A percentile compares a stretch with the other conserved stretches of the same genome.
Conservation (phyloP, 2,329 filamentous ascomycete genomes). For the Pseudovirgaria hyperparasitica region DNA sequence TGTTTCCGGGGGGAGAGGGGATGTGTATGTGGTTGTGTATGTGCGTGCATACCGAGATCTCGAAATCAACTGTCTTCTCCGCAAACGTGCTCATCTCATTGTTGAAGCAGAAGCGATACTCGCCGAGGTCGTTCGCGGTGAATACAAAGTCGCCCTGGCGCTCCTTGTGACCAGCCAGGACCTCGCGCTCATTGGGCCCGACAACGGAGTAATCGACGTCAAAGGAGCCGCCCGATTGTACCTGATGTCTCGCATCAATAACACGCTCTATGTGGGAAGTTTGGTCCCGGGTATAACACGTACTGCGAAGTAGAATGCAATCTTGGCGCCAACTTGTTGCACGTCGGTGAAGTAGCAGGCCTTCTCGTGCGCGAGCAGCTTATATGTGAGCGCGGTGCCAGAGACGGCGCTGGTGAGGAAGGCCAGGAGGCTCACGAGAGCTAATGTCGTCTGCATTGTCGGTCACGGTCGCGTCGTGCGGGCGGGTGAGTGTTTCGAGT, state of each 20-base stretch:
- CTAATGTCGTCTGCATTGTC: conserved; percentile 22
- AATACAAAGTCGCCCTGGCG: conserved; percentile 97
- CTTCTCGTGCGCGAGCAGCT: conserved; percentile 78
- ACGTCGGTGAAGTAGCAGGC: conserved; percentile 87
- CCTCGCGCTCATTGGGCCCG: conserved; percentile 66
- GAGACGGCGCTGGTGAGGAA: conserved; percentile 57
- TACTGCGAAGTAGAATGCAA: conserved; percentile 98
- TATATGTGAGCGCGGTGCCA: conserved; percentile 89
- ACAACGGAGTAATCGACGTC: conserved; percentile 88
- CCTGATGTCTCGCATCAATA: conserved; percentile 38
- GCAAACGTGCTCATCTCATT: conserved; percentile 97
- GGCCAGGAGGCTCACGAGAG: conserved; percentile 46
- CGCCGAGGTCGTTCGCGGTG: conserved; percentile 73
- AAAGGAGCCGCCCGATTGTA: conserved; percentile 96
- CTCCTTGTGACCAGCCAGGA: conserved; percentile 80
- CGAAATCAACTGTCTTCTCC: conserved; percentile 96
- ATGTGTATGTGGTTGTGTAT: conserved; percentile 1
- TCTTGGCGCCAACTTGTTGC: conserved; percentile 67
- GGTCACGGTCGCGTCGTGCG: conserved; percentile 8
- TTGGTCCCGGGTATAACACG: conserved; percentile 16
- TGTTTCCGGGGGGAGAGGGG: conserved; percentile 1
- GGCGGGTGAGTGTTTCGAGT: no score
- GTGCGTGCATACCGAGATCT: conserved; percentile 62
- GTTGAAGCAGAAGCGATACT: conserved; percentile 96
- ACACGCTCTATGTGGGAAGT: background rate